These are phyloP conservation scores for Aspergillus hiratsukae DNA, from an alignment of 2,329 filamentous ascomycete species.

Conservation along the genomic window DNA sequence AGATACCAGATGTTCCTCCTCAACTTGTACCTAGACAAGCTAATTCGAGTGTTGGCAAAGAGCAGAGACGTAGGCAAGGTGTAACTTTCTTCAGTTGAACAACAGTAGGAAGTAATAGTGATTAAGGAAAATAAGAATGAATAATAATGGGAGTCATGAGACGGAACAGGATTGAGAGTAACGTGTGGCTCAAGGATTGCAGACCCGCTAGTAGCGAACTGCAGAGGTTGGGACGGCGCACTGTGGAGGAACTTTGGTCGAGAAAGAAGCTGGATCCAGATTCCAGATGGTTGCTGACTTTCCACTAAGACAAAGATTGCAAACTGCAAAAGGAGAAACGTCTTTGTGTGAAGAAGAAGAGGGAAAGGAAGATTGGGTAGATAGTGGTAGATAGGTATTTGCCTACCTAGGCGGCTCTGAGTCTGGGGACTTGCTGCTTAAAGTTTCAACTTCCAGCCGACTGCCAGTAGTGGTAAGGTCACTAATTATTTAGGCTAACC, in stretches of 20 bases:
- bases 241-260: no score
- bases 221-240: slow-evolving; percentile 7
- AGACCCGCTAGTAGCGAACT: slow-evolving; percentile 22
- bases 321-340: background rate
- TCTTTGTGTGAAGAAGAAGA: background rate
- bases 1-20: background rate
- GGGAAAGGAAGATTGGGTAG: background rate
- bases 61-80: background rate
- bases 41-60: slow-evolving; percentile 1
- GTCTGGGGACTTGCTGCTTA: background rate
- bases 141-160: slow-evolving; percentile 8
- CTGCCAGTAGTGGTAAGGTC: background rate
- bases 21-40: background rate
- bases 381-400: background rate
- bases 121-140: slow-evolving; percentile 11
- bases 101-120: slow-evolving; percentile 4
- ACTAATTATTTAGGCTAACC: background rate
- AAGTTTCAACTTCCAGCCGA: background rate
- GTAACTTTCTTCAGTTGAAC: background rate
- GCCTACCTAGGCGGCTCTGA: background rate
- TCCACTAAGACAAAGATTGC: background rate
- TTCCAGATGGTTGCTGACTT: background rate
- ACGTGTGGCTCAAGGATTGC: slow-evolving; percentile 21
- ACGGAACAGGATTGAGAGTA: slow-evolving; percentile 21
- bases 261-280: background rate